These are phyloP conservation scores for Colletotrichum horii DNA, from an alignment of 2,329 filamentous ascomycete genomes.

Conservation along the genomic window DNA sequence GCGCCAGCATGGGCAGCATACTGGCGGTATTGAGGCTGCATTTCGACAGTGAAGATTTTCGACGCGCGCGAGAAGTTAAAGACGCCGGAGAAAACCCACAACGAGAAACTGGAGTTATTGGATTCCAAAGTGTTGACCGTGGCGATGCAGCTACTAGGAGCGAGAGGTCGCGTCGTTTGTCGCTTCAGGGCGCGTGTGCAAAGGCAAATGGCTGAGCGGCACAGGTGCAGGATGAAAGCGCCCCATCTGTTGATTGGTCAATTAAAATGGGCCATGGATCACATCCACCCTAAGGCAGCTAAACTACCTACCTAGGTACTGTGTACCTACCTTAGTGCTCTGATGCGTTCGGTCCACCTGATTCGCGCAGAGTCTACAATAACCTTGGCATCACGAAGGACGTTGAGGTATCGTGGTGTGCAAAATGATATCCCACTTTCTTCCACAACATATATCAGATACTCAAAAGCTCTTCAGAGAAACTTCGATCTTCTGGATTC, in stretches of 20 bases:
- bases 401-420: not conserved
- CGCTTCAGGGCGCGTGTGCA: not conserved
- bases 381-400: not conserved
- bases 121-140: constrained; percentile 1
- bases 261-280: not conserved
- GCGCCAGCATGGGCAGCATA: constrained; percentile 38
- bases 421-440: not conserved
- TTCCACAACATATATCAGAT: not conserved
- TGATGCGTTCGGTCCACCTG: not conserved
- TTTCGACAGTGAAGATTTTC: constrained; percentile 32
- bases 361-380: not conserved
- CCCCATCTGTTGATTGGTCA: not conserved
- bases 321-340: no score
- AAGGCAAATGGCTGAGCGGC: not conserved
- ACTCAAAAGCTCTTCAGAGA: not conserved
- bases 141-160: constrained; percentile 26
- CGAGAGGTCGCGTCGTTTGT: not conserved
- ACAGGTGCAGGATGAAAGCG: not conserved
- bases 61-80: not conserved
- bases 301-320: no score
- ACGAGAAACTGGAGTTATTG: not conserved
- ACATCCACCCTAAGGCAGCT: not conserved
- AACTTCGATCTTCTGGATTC: not conserved
- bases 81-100: not conserved
- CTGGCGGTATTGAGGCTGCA: constrained; percentile 59